Evolutionary conservation across 1,139 yeast genomes (phyloP).

Genomic region (Protomyces gravidus): DNA sequence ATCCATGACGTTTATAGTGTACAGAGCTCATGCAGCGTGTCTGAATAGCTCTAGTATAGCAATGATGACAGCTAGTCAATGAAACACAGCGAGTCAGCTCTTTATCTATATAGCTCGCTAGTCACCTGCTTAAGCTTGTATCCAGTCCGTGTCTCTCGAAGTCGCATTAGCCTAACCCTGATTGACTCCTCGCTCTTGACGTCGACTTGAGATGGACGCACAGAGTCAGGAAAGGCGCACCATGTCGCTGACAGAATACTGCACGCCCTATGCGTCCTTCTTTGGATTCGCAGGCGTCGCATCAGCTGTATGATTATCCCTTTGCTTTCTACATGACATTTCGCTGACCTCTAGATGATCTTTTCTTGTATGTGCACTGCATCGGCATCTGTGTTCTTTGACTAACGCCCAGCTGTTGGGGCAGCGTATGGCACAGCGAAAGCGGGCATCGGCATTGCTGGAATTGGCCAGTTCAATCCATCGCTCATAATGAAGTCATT

Average conservation of each 20-base stretch:
- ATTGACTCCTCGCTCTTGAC: too few species aligned
- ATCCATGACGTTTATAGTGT: conserved; percentile 12
- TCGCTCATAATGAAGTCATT: conserved; percentile 43
- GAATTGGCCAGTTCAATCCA: conserved; percentile 48
- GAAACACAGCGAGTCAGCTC: neutral
- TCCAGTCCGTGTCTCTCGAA: neutral
- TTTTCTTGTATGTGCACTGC: conserved; percentile 7
- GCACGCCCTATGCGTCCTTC: conserved; percentile 29
- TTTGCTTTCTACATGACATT: neutral
- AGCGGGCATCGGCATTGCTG: conserved; percentile 97
- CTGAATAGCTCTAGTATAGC: too few species aligned
- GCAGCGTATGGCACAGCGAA: conserved; percentile 99
- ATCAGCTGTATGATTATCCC: conserved; percentile 1
- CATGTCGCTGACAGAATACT: conserved; percentile 25
- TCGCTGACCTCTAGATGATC: conserved; percentile 3
- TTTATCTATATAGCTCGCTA: neutral
- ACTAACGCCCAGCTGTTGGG: conserved; percentile 51
- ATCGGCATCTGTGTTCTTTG: neutral
- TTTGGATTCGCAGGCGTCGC: conserved; percentile 28
- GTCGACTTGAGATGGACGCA: too few species aligned
- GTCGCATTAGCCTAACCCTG: too few species aligned
- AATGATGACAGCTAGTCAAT: too few species aligned
- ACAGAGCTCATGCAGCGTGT: too few species aligned
- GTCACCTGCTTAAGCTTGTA: neutral
- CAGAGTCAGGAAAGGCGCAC: too few species aligned